Conservation (phyloP, 768 basidiomycete genomes). For the Agaricus subrufescens region DNA sequence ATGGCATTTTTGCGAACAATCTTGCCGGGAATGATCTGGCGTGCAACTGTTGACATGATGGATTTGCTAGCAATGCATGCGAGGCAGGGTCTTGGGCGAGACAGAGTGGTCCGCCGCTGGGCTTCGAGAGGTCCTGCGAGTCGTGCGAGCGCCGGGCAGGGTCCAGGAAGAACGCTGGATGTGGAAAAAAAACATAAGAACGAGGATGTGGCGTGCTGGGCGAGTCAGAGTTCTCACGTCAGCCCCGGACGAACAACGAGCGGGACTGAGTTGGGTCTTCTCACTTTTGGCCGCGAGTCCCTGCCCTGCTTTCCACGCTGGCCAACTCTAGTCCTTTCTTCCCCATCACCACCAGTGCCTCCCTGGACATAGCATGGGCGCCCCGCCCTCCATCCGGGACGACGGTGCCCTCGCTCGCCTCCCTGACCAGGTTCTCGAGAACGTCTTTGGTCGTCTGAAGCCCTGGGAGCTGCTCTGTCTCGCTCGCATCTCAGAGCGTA, state of each 20-base stretch:
- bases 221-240: slow-evolving; percentile 7
- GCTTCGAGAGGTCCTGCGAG: background rate
- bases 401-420: slow-evolving; percentile 6
- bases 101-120: too few relatives aligned
- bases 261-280: slow-evolving; percentile 4
- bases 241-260: slow-evolving; percentile 2
- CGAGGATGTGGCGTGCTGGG: background rate
- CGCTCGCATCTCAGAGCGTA: slow-evolving; percentile 8
- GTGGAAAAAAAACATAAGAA: background rate
- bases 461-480: slow-evolving; percentile 11
- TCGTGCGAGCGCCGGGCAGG: background rate
- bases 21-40: too few relatives aligned
- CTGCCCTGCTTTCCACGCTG: slow-evolving; percentile 7
- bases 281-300: slow-evolving; percentile 4
- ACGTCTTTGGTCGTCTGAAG: slow-evolving; percentile 7
- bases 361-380: slow-evolving; percentile 7
- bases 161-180: background rate
- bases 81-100: background rate
- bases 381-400: background rate
- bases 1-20: too few relatives aligned
- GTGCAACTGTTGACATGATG: background rate
- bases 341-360: background rate
- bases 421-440: slow-evolving; percentile 1
- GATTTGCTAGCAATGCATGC: background rate
- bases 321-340: background rate